Evolutionary conservation across 2,329 filamentous ascomycete genomes (phyloP).

Genomic region (Hymenoscyphus infarciens): DNA sequence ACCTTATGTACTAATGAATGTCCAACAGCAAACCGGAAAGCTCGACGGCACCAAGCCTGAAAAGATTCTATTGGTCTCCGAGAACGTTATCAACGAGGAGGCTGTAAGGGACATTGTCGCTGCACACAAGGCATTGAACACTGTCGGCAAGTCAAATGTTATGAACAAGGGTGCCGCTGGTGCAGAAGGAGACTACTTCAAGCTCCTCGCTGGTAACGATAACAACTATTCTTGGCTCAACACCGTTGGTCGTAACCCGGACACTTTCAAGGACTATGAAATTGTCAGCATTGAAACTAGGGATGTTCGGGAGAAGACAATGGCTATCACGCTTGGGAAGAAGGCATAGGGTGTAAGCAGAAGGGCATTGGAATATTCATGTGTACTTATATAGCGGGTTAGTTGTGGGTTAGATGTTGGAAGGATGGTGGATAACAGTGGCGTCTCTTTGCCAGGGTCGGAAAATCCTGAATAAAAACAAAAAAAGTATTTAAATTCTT

Average conservation of each 20-base stretch:
- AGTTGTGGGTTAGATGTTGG: too few relatives aligned
- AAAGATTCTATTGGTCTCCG: background rate
- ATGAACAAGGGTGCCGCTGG: conserved; percentile 1
- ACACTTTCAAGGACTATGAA: conserved; percentile 2
- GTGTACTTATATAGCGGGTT: too few relatives aligned
- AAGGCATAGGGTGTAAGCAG: background rate
- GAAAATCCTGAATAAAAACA: too few relatives aligned
- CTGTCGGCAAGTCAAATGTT: background rate
- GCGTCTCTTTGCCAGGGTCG: too few relatives aligned
- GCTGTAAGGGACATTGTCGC: background rate
- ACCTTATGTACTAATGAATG: background rate
- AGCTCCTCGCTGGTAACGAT: conserved; percentile 5
- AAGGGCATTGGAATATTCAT: too few relatives aligned
- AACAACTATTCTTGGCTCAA: conserved; percentile 2
- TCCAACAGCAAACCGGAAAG: background rate
- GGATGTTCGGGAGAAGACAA: background rate
- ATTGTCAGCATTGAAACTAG: conserved; percentile 4
- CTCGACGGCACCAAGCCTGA: background rate
- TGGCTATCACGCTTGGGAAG: background rate
- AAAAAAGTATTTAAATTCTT: too few relatives aligned
- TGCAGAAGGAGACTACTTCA: background rate
- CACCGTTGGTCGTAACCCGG: conserved; percentile 6
- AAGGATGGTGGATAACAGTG: too few relatives aligned
- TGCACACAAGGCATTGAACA: background rate
- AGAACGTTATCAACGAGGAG: background rate